A percentile compares a stretch with the other conserved stretches of the same genome.
Conservation (phyloP, 2,329 filamentous ascomycete genomes). For the Hypoxylon sp. region DNA sequence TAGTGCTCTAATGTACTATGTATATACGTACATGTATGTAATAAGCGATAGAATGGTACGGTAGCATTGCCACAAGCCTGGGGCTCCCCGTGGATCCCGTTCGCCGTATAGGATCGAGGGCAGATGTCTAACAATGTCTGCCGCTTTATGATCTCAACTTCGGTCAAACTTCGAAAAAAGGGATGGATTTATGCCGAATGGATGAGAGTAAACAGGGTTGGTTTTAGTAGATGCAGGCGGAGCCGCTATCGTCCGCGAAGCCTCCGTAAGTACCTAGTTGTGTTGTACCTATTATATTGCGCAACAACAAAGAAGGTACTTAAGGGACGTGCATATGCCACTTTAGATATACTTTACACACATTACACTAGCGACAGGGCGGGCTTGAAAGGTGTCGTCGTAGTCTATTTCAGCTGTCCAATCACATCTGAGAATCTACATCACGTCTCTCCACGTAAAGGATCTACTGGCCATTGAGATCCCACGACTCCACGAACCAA, state of each 20-base stretch:
- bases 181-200: constrained; percentile 12
- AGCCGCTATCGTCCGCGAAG: constrained; percentile 21
- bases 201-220: constrained; percentile 3
- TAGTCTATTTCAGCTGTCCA: constrained; percentile 24
- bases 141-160: constrained; percentile 13
- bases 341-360: no score
- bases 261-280: neutral
- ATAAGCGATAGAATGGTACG: constrained; percentile 22
- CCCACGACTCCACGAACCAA: constrained; percentile 34
- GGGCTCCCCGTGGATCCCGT: constrained; percentile 13
- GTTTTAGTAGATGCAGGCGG: constrained; percentile 24
- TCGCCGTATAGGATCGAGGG: constrained; percentile 4
- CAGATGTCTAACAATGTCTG: constrained; percentile 2
- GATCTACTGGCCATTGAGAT: constrained; percentile 44
- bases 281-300: neutral
- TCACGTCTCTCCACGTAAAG: constrained; percentile 40
- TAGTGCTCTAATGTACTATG: neutral
- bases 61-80: constrained; percentile 21
- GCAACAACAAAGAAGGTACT: constrained; percentile 1
- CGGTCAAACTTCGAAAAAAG: constrained; percentile 15
- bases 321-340: neutral
- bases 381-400: constrained; percentile 19
- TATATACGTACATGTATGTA: neutral
- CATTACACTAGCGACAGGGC: constrained; percentile 7
- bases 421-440: constrained; percentile 35